phyloP scores from a whole-genome alignment of 306 rosid genomes.

The Trichosanthes truncata region DNA sequence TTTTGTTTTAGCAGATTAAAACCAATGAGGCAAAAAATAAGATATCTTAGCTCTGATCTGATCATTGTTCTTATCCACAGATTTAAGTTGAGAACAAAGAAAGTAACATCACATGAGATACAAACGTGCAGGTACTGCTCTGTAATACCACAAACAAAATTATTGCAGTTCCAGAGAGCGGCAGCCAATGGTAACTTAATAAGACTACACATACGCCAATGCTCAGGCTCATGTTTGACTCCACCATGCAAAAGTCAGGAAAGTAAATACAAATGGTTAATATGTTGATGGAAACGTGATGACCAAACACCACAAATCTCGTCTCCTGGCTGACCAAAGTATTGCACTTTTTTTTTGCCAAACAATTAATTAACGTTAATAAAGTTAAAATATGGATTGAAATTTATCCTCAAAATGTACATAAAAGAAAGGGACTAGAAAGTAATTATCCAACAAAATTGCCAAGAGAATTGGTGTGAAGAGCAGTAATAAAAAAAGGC shows the following conservation, averaged over 20 bases:
- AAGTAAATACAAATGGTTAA: neutral
- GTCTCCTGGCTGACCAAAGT: neutral
- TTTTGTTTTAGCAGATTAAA: slow-evolving; percentile 25
- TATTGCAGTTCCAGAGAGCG: neutral
- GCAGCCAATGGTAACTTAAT: neutral
- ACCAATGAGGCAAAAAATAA: slow-evolving; percentile 5
- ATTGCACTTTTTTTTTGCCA: neutral
- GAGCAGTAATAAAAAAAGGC: neutral
- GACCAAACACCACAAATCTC: neutral
- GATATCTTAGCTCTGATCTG: neutral
- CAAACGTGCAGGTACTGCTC: neutral
- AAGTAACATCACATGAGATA: neutral
- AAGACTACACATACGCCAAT: neutral
- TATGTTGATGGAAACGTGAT: neutral
- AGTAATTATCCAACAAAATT: neutral
- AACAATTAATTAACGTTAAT: neutral
- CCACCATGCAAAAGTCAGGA: slow-evolving; percentile 3
- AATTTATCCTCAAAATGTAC: neutral
- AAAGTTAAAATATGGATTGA: neutral
- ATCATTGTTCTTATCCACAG: neutral
- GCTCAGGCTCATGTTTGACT: neutral
- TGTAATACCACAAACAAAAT: neutral
- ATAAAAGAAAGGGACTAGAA: neutral
- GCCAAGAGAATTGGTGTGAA: neutral
- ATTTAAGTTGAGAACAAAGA: neutral